Evolutionary conservation across 106 monocot species (phyloP).

Genomic region (Dioscorea dumetorum): DNA sequence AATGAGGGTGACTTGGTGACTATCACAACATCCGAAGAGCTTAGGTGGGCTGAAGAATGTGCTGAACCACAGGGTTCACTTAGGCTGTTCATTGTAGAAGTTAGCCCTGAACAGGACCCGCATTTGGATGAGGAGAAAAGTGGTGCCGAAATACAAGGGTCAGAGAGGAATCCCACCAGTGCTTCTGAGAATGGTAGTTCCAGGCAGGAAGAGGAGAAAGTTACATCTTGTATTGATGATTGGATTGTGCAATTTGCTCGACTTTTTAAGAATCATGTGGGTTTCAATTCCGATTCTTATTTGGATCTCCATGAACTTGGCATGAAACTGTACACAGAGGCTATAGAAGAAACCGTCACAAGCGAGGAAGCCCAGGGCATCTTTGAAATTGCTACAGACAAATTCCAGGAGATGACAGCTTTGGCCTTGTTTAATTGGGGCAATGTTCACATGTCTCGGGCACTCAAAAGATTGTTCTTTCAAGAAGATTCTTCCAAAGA

Average conservation of each 20-base stretch:
- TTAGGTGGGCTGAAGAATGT: constrained; percentile 73
- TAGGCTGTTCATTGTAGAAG: constrained; percentile 66
- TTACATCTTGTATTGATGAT: constrained; percentile 41
- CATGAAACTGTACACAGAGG: constrained; percentile 84
- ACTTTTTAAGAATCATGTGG: constrained; percentile 78
- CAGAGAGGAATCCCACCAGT: constrained; percentile 20
- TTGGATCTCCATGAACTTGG: constrained; percentile 86
- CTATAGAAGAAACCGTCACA: constrained; percentile 79
- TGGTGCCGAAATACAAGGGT: constrained; percentile 5
- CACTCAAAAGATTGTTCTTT: constrained; percentile 51
- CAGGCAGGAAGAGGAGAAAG: constrained; percentile 18
- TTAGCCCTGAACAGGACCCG: constrained; percentile 71
- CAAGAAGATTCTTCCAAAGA: constrained; percentile 50
- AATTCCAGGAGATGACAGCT: constrained; percentile 95
- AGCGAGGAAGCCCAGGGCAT: constrained; percentile 77
- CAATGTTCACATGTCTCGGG: constrained; percentile 91
- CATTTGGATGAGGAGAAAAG: constrained; percentile 38
- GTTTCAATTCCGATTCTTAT: constrained; percentile 71
- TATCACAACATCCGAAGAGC: constrained; percentile 75
- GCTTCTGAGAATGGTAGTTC: constrained; percentile 33
- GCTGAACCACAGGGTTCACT: constrained; percentile 52
- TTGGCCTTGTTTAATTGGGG: constrained; percentile 95
- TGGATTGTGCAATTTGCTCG: constrained; percentile 87
- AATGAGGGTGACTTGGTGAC: constrained; percentile 91
- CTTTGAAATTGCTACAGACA: constrained; percentile 54